Conservation (phyloP, 495 filamentous ascomycete species). For the Hamigera avellanea region DNA sequence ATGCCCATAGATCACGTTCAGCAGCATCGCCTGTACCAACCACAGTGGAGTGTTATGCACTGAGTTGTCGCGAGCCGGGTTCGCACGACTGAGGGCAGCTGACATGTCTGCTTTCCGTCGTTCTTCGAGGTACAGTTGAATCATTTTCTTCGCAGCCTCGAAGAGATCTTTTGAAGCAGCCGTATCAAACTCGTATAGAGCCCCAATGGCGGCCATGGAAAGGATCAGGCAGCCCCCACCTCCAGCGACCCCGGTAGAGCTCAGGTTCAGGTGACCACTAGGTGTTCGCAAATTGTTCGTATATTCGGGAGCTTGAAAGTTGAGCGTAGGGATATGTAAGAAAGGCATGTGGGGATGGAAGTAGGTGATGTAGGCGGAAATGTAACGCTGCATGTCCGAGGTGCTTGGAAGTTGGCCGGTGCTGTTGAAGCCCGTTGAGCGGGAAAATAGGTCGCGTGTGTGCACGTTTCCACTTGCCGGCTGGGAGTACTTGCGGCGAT, state of each 20-base stretch:
- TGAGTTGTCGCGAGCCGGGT: constrained; percentile 49
- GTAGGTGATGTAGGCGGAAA: constrained; percentile 83
- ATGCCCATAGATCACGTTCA: constrained; percentile 94
- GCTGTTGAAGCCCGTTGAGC: constrained; percentile 37
- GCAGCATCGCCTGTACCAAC: constrained; percentile 97
- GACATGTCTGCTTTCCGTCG: constrained; percentile 81
- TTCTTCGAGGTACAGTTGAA: constrained; percentile 87
- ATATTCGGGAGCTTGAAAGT: constrained; percentile 71
- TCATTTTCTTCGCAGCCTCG: constrained; percentile 90
- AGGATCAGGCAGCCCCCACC: constrained; percentile 86
- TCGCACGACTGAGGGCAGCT: constrained; percentile 55
- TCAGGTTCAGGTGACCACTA: constrained; percentile 40
- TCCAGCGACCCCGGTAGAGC: constrained; percentile 55
- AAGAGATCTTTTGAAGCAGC: constrained; percentile 75
- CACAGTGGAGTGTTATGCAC: constrained; percentile 79
- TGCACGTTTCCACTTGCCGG: constrained; percentile 42
- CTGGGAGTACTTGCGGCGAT: constrained; percentile 67
- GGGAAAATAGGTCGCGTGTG: constrained; percentile 32
- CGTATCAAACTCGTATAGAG: constrained; percentile 83
- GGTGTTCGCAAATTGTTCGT: constrained; percentile 44
- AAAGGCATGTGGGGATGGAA: constrained; percentile 95
- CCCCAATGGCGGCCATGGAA: constrained; percentile 93
- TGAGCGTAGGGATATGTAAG: constrained; percentile 81
- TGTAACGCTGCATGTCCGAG: constrained; percentile 84
- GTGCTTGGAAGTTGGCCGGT: constrained; percentile 66